phyloP scores from a whole-genome alignment of 441 rosid species.

The Populus trichocarpa region DNA sequence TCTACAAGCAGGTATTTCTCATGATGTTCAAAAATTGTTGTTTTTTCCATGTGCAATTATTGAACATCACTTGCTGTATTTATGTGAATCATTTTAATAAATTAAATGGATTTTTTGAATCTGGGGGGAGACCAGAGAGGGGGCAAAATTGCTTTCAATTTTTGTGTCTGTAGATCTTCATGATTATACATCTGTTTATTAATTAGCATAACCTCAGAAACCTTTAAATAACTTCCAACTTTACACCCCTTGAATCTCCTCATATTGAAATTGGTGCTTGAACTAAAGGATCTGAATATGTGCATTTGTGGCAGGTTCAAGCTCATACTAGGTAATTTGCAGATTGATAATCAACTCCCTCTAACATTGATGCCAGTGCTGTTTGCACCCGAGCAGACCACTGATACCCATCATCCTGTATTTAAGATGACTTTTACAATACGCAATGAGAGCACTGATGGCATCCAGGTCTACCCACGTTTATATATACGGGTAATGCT shows the following conservation, averaged over 20 bases:
- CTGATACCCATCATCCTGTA: conserved; percentile 79
- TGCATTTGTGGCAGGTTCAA: conserved; percentile 72
- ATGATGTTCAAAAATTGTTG: neutral
- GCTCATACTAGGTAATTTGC: conserved; percentile 83
- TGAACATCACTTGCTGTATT: neutral
- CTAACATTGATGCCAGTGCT: conserved; percentile 92
- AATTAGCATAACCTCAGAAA: neutral
- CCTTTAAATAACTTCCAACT: neutral
- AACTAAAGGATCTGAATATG: conserved; percentile 4
- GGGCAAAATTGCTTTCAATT: neutral
- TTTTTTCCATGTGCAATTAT: neutral
- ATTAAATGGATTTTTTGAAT: neutral
- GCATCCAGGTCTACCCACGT: conserved; percentile 81
- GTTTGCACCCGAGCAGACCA: conserved; percentile 79
- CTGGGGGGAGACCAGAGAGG: neutral
- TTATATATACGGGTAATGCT: conserved; percentile 87
- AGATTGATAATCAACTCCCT: conserved; percentile 98
- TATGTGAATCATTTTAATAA: neutral
- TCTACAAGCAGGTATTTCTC: conserved; percentile 78
- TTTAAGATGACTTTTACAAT: conserved; percentile 90
- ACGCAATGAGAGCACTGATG: conserved; percentile 75
- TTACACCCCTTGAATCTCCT: neutral
- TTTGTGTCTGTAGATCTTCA: neutral
- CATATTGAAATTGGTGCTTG: conserved; percentile 12
- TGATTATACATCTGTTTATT: neutral